Evolutionary conservation across 805 yeast species (phyloP).

Genomic region (Kodamaea leandrae): DNA sequence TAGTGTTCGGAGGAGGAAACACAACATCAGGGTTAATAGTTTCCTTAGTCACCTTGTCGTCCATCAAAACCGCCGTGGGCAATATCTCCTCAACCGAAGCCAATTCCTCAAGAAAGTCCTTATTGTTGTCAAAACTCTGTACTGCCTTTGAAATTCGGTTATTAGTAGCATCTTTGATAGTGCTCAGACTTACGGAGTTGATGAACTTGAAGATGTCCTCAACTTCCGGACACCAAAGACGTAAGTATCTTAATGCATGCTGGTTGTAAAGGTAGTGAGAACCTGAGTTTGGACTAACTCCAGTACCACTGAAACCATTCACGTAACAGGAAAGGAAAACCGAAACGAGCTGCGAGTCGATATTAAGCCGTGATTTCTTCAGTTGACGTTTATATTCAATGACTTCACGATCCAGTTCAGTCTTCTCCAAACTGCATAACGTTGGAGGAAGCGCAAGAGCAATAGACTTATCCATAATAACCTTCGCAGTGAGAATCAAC

Average conservation of each 20-base stretch:
- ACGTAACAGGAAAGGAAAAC: constrained; percentile 30
- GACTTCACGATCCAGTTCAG: constrained; percentile 16
- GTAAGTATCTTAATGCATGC: constrained; percentile 30
- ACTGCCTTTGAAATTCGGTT: constrained; percentile 1
- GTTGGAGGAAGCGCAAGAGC: constrained; percentile 32
- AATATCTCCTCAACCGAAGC: constrained; percentile 4
- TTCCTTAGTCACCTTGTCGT: constrained; percentile 10
- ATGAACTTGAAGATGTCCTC: constrained; percentile 12
- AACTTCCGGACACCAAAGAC: constrained; percentile 37
- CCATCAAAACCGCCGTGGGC: constrained; percentile 15
- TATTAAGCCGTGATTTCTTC: constrained; percentile 22
- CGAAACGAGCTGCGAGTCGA: constrained; percentile 33
- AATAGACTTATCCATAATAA: constrained; percentile 26
- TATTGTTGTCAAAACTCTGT: background rate
- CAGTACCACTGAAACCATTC: constrained; percentile 28
- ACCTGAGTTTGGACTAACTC: constrained; percentile 18
- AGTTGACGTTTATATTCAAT: constrained; percentile 16
- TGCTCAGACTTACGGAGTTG: background rate
- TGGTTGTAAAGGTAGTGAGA: constrained; percentile 31
- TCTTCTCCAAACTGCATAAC: constrained; percentile 31
- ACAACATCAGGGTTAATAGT: constrained; percentile 27
- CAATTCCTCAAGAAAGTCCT: background rate
- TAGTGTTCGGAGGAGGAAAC: constrained; percentile 28
- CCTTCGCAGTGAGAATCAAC: constrained; percentile 25
- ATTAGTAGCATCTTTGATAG: constrained; percentile 5